Conservation (phyloP, 179 eudicot species). For the Camellia oleifera region DNA sequence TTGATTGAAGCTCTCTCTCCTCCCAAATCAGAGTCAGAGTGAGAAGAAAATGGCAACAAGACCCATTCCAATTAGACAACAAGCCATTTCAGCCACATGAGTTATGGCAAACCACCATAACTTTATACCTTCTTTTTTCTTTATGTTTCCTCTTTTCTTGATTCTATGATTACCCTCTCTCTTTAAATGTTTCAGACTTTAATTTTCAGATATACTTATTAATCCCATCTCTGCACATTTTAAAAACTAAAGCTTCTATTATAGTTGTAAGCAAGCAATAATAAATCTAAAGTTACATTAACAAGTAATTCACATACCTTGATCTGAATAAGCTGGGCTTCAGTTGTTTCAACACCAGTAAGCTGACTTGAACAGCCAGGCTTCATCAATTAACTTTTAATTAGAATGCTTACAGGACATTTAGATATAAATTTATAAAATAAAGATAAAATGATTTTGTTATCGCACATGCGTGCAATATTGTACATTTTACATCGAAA, state of each 20-base stretch:
- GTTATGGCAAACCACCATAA: neutral
- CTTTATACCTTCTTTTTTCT: neutral
- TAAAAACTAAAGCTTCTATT: neutral
- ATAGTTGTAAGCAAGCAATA: neutral
- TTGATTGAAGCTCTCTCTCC: neutral
- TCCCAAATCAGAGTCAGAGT: neutral
- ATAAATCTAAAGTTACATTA: neutral
- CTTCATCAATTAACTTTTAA: conserved; percentile 39
- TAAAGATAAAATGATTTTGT: too few species aligned
- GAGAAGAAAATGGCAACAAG: neutral
- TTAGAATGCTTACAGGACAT: neutral
- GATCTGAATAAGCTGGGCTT: conserved; percentile 79
- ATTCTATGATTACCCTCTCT: too few species aligned
- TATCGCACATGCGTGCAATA: too few species aligned
- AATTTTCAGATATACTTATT: too few species aligned
- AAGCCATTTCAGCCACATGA: neutral
- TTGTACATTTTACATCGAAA: too few species aligned
- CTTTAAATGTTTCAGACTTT: neutral
- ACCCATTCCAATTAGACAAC: too few species aligned
- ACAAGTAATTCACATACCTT: conserved; percentile 44
- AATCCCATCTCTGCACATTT: neutral
- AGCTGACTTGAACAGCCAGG: conserved; percentile 97
- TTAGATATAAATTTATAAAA: neutral
- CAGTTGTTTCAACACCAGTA: conserved; percentile 56
- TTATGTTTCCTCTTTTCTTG: too few species aligned